Percentiles rank a stretch among this genome's conserved stretches.
Conservation (phyloP, 495 filamentous ascomycete species). For the Penicillium daleae region DNA sequence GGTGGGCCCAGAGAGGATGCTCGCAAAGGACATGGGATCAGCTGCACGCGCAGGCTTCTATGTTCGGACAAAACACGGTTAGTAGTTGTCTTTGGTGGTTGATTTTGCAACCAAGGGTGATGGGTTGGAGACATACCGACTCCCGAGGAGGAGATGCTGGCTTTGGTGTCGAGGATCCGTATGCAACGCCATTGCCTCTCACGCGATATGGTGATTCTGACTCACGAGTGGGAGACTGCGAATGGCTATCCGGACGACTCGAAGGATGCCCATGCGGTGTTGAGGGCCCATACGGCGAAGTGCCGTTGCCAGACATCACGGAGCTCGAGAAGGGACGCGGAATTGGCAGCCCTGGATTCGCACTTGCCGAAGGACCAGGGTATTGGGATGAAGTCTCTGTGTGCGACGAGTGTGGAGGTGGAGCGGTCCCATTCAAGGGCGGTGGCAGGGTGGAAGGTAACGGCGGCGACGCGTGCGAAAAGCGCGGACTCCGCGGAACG, state of each 20-base stretch:
- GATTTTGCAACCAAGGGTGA: background rate
- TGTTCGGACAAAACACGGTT: conserved; percentile 6
- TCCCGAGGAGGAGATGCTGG: conserved; percentile 46
- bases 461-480: conserved; percentile 55
- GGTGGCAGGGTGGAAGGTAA: conserved; percentile 54
- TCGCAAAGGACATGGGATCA: conserved; percentile 90
- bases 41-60: conserved; percentile 69
- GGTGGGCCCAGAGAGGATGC: conserved; percentile 75
- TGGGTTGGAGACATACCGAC: conserved; percentile 32
- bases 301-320: conserved; percentile 40
- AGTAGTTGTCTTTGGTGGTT: conserved; percentile 1
- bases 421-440: conserved; percentile 54
- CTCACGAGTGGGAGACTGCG: conserved; percentile 49
- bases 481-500: conserved; percentile 56
- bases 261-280: conserved; percentile 53
- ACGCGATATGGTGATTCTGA: conserved; percentile 43
- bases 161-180: conserved; percentile 34
- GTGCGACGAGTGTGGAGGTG: conserved; percentile 47
- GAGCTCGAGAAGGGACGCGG: conserved; percentile 52
- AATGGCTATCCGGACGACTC: conserved; percentile 45
- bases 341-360: conserved; percentile 38
- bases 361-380: conserved; percentile 43
- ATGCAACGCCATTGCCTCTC: conserved; percentile 39
- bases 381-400: conserved; percentile 50
- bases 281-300: conserved; percentile 44